phyloP scores from a whole-genome alignment of 2,329 filamentous ascomycete species.

The Fusarium buharicum region DNA sequence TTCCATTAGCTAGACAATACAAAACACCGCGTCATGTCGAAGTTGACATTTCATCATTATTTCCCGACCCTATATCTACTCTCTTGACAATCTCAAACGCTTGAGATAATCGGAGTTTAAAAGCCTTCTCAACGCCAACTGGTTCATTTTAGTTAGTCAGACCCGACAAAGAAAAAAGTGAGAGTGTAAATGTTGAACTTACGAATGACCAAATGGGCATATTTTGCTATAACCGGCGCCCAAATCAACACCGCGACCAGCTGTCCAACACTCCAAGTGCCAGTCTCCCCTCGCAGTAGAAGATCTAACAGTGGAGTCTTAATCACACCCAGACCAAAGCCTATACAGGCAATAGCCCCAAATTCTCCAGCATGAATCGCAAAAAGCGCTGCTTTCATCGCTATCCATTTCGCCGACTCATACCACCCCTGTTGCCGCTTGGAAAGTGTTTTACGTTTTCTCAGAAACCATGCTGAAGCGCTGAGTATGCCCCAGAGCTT shows the following conservation, averaged over 20 bases:
- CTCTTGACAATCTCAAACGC: conserved; percentile 4
- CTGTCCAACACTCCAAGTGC: conserved; percentile 24
- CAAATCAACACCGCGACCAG: conserved; percentile 17
- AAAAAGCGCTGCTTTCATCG: accelerated
- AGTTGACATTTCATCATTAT: not conserved
- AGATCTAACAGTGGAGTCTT: not conserved
- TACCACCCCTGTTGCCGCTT: not conserved
- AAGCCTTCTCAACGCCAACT: not conserved
- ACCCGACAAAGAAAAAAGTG: not conserved
- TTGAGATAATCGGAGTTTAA: not conserved
- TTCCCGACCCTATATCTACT: not conserved
- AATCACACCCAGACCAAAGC: not conserved
- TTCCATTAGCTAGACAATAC: no score
- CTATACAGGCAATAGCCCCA: conserved; percentile 1
- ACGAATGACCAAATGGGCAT: conserved; percentile 20
- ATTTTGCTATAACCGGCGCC: conserved; percentile 23
- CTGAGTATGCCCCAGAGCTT: not conserved
- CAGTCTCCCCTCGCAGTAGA: not conserved
- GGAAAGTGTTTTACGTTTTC: not conserved
- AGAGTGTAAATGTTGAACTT: not conserved
- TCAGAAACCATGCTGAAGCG: not conserved
- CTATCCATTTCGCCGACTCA: not conserved
- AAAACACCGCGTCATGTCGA: no score
- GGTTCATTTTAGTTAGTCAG: not conserved
- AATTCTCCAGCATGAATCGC: not conserved